Evolutionary conservation across 2,329 filamentous ascomycete species (phyloP), one percentile per base, ranked within the genome.

Genomic region (Zasmidium angulare): DNA sequence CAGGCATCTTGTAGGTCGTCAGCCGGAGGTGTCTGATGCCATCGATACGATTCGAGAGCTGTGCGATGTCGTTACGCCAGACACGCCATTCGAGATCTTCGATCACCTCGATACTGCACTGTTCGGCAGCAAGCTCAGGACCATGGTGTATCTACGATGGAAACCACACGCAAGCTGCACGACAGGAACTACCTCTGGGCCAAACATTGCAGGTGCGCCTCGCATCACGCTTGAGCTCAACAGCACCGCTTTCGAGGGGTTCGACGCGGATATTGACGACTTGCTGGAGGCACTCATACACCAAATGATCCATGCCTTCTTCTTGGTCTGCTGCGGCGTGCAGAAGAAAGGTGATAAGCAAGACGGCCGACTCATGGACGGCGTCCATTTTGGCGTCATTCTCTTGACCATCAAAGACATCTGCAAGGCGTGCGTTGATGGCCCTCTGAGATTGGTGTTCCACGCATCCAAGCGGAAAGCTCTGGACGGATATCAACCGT

Each of bases 261-360:
- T 66, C 12, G 65, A 69, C 12, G 70, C 64, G 2, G 64, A 63
- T 20, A 66, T 74, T 3, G 69, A 72, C 50, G 69, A 75, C 11
- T 66, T 77, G 23, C 61, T 78, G 14, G 75, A 73, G 17, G 68
- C 64, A 4, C 62, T 78, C 46, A 72, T 79, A 4, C 77, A 79
- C 57, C 77, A 79, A 48, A 79, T 79, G 77, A 77, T 78, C 36
- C 77, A 79, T 52, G 76, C 76, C 14, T 79, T 74, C 64, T 76
- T 78, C 57, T 68, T 78, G 2, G 68, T 78, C n/a, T 73, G 74
- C 53, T 79, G 77, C 52, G 75, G 75, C 9, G 69, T 71, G 1
- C 70, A 74, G 55, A 63, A 69, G 14, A 70, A 71, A 29, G 68
- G 69, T 3, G 66, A 66, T 0, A 68, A 60, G 22, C 60, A 60